Base-by-base conservation (phyloP, 2,329 filamentous ascomycete species). In the Colletotrichum higginsianum region DNA sequence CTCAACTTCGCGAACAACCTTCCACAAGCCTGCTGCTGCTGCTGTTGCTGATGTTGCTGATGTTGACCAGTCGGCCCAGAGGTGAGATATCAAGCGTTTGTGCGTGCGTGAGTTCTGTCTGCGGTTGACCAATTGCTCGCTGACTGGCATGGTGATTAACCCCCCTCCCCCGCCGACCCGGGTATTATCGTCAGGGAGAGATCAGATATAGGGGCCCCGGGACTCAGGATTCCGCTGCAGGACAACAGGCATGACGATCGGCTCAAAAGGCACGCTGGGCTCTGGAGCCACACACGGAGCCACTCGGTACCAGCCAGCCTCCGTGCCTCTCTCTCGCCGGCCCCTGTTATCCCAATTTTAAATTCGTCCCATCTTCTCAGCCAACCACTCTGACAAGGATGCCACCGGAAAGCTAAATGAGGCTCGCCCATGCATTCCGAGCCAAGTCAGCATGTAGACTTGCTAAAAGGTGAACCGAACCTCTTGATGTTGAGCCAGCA, bases 171-270 rank as follows among this genome's bases (percentile, higher is more conserved):
- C 21, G 42, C 40, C 4, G 58, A 11, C 52, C 42, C 57, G 52
- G 57, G 13, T 67, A 56, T 63, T 72, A 72, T 72, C 47, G 44
- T 38, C 69, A 63, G 49, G 70, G 66, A 35, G 30, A 71, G 57
- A 65, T 72, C 70, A 71, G 70, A 66, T 72, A 72, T 72, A 72
- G 70, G 65, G 65, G 52, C 40, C 70, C 35, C 70, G 66, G 70
- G 66, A 57, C 55, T 71, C 42, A 66, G 47, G 61, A 66, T 66
- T 69, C 66, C 66, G 61, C 70, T 72, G 70, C 70, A 72, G 67
- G 70, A 71, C 66, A 70, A 47, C 70, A 72, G 46, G 70, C 70
- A 72, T 71, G 55, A 72, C 55, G 70, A 72, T 72, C 70, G 70
- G 55, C 66, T 56, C 70, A 72, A 72, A 69, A 11, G 35, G 57